Base-by-base conservation (phyloP, 2,329 filamentous ascomycete species). In the Dactylellina cionopaga region DNA sequence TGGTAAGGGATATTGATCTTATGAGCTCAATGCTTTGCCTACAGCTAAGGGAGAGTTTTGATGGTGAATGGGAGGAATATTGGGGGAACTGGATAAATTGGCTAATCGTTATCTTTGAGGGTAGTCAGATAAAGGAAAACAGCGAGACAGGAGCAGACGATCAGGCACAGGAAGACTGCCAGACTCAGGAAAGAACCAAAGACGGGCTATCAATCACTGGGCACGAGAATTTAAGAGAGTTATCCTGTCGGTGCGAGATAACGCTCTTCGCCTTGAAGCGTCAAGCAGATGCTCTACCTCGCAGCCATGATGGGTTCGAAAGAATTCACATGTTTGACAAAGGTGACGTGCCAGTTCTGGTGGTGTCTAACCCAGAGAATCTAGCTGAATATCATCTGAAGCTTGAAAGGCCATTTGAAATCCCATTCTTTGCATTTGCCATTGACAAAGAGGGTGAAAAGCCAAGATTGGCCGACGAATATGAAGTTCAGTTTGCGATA, bases 401-500 rank as follows among this genome's bases (percentile, higher is more conserved):
- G 6, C 17, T 27, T 1, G 22, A 35, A 13, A 46, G 17, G 6
- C 51, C 41, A 3, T 58, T 66, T 5, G 43, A 58, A 43, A 58
- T 58, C 11, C 62, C 62, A 29, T 17, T 66, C 17, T 43, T 31
- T 11, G 29, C 43, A 31, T 66, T 66, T n/a, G 43, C 41, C 10
- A 19, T 52, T 19, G 33, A 46, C 6, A 31, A 29, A 47, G 47
- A 22, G 5, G 33, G 31, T 25, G 49, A 31, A 13, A 6, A 1
- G 2, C 2, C 4, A 15, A 27, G 35, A 17, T 41, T 55, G 5
- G 35, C 51, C 5, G 35, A 55, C 11, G 31, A 10, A 2, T 55
- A 55, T 11, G 33, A 55, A 41, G 11, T 55, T 22, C 33, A 29
- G 11, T 1, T 55, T 15, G 0, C 17, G 5, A 6, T 55, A 7